These are phyloP conservation scores for Pyrenophora seminiperda DNA, from an alignment of 2,329 filamentous ascomycete species.

Conservation along the genomic window DNA sequence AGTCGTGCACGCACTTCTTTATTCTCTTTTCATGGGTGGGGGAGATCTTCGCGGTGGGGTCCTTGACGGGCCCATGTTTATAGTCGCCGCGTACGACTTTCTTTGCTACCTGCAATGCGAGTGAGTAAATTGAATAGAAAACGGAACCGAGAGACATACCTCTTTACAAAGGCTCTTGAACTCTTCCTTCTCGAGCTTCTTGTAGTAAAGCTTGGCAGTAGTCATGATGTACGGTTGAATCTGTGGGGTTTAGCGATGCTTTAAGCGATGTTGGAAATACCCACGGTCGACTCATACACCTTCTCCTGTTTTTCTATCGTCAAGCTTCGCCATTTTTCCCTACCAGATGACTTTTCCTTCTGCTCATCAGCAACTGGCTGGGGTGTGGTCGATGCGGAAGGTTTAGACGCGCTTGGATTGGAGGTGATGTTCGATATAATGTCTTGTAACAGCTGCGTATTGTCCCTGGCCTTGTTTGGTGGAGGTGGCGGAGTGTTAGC, in stretches of 20 bases:
- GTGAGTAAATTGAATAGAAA: conserved; percentile 14
- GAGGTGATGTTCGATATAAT: conserved; percentile 77
- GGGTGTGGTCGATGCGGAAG: conserved; percentile 68
- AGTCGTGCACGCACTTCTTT: conserved; percentile 82
- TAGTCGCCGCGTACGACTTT: conserved; percentile 91
- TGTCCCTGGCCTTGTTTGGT: conserved; percentile 67
- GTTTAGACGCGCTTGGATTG: conserved; percentile 59
- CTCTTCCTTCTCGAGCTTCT: conserved; percentile 83
- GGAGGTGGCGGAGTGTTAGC: conserved; percentile 64
- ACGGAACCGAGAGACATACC: conserved; percentile 41
- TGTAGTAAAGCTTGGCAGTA: conserved; percentile 83
- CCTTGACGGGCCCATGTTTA: conserved; percentile 82
- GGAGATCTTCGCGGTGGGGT: conserved; percentile 73
- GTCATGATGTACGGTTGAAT: conserved; percentile 84
- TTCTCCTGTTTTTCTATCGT: conserved; percentile 89
- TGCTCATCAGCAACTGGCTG: conserved; percentile 62
- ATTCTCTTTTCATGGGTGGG: conserved; percentile 81
- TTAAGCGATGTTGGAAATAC: conserved; percentile 40
- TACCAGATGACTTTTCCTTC: conserved; percentile 56
- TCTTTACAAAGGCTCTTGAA: conserved; percentile 69
- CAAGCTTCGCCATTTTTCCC: conserved; percentile 72
- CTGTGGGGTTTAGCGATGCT: conserved; percentile 52
- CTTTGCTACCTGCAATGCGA: conserved; percentile 66
- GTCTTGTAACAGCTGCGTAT: conserved; percentile 78
- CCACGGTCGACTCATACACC: conserved; percentile 89